Conservation (phyloP, 768 basidiomycete genomes). For the Strobilomyces echinocephalus region DNA sequence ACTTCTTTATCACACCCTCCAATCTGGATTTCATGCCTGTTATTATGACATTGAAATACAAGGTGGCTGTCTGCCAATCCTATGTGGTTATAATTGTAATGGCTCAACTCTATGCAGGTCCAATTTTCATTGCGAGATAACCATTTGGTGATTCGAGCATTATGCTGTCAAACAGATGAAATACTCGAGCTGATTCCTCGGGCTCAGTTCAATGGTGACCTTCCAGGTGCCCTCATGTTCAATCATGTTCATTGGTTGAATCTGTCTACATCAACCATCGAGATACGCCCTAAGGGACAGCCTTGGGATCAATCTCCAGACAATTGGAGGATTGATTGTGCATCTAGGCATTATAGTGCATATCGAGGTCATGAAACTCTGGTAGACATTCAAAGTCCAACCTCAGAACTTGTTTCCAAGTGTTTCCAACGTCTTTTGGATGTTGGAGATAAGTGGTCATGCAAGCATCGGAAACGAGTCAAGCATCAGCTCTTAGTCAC, state of each 20-base stretch:
- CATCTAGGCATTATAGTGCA: neutral
- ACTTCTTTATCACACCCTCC: neutral
- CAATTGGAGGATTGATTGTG: slow-evolving; percentile 19
- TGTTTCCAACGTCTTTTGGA: neutral
- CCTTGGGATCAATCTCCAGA: slow-evolving; percentile 16
- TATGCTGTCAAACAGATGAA: neutral
- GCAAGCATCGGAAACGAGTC: too few species aligned
- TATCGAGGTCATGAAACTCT: slow-evolving; percentile 5
- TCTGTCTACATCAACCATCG: slow-evolving; percentile 11
- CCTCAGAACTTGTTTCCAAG: neutral
- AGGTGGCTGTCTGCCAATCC: neutral
- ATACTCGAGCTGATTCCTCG: slow-evolving; percentile 20
- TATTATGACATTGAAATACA: neutral
- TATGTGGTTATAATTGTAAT: neutral
- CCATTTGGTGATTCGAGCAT: slow-evolving; percentile 8
- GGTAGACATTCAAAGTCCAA: slow-evolving; percentile 10
- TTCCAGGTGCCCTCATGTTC: slow-evolving; percentile 12
- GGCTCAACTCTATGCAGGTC: slow-evolving; percentile 5
- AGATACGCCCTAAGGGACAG: slow-evolving; percentile 18
- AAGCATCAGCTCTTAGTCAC: too few species aligned
- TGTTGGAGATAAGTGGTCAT: too few species aligned
- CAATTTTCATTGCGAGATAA: slow-evolving; percentile 8
- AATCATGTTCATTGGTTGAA: slow-evolving; percentile 25
- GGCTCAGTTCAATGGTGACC: slow-evolving; percentile 7
- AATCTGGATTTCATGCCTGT: neutral